Conservation (phyloP, 2,329 filamentous ascomycete species). For the Emmonsiellopsis sp. region DNA sequence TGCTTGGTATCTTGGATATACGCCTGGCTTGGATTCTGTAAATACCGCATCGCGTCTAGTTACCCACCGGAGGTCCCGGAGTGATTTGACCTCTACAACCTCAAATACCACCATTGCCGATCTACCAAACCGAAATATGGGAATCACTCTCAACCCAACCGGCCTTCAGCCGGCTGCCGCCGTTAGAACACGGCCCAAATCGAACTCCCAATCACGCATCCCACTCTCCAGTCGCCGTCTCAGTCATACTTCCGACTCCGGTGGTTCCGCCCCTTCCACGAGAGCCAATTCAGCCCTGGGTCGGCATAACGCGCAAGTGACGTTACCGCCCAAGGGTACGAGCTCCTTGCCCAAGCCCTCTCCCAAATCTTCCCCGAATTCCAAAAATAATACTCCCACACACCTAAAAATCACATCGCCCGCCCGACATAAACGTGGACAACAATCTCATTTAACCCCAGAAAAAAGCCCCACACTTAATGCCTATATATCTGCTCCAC, state of each 20-base stretch:
- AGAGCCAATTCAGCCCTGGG: slow-evolving; percentile 24
- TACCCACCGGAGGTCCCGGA: slow-evolving; percentile 37
- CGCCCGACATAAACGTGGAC: slow-evolving; percentile 25
- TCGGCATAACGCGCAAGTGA: slow-evolving; percentile 21
- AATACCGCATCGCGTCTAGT: slow-evolving; percentile 15
- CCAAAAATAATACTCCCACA: slow-evolving; percentile 15
- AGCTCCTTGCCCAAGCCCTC: slow-evolving; percentile 35
- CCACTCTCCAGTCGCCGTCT: slow-evolving; percentile 34
- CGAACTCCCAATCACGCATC: slow-evolving; percentile 33
- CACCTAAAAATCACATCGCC: slow-evolving; percentile 22
- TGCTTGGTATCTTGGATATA: slow-evolving; percentile 52
- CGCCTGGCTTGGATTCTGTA: slow-evolving; percentile 35
- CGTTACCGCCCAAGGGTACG: slow-evolving; percentile 30
- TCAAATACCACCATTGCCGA: slow-evolving; percentile 18
- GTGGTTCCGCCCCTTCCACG: slow-evolving; percentile 27
- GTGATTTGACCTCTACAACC: slow-evolving; percentile 45
- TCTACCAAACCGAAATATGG: slow-evolving; percentile 26
- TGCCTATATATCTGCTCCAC: slow-evolving; percentile 63
- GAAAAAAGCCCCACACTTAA: slow-evolving; percentile 55
- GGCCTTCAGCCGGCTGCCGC: slow-evolving; percentile 13
- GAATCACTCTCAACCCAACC: slow-evolving; percentile 22
- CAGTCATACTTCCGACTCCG: slow-evolving; percentile 33
- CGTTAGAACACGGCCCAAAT: neutral
- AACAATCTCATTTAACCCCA: slow-evolving; percentile 25
- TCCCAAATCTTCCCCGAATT: slow-evolving; percentile 18